Evolutionary conservation across 169 alveolate species (phyloP), one percentile per base, ranked within the genome.

Genomic region (Ichthyophthirius multifiliis): DNA sequence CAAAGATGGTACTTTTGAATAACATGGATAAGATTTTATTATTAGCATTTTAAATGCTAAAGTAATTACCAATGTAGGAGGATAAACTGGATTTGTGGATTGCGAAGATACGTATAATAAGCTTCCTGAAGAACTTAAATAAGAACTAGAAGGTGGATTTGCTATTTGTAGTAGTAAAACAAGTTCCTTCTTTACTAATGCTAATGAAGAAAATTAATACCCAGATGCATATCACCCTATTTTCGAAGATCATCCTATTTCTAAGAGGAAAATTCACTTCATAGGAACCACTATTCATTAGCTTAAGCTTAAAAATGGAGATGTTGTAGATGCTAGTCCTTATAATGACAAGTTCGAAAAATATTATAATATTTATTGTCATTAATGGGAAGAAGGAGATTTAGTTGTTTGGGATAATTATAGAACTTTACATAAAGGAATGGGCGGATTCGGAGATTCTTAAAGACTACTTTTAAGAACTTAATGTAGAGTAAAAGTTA

Each of bases 11-110:
- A 32, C 43, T 2, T 74, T 45, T 27, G 32, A 18, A 12, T 12
- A 27, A 16, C 45, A 27, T 20, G 63, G 63, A 16, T 32, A 32
- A 20, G 20, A 74, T 44, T 44, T 39, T 32, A 12, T 74, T 30
- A 3, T 74, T n/a, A 74, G 45, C 12, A 23, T 30, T 35, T 32
- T 74, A 20, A 41, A 45, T 45, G 30, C 71, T 7, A 46, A 43
- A 27, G 31, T 43, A 3, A 32, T 43, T 4, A 37, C 81, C 4
- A 20, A 74, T 7, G 35, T 32, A 0, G 81, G 81, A 10, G 81
- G 81, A n/a, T 9, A 74, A 18, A 74, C 81, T 3, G 81, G 71
- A 10, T 74, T 74, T 32, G 37, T 74, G 27, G 81, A 74, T 30
- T 30, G 32, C 16, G 43, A 41, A 37, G 39, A 34, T 30, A 35